phyloP scores from a whole-genome alignment of 495 filamentous ascomycete species.

The Penicillium arizonense region DNA sequence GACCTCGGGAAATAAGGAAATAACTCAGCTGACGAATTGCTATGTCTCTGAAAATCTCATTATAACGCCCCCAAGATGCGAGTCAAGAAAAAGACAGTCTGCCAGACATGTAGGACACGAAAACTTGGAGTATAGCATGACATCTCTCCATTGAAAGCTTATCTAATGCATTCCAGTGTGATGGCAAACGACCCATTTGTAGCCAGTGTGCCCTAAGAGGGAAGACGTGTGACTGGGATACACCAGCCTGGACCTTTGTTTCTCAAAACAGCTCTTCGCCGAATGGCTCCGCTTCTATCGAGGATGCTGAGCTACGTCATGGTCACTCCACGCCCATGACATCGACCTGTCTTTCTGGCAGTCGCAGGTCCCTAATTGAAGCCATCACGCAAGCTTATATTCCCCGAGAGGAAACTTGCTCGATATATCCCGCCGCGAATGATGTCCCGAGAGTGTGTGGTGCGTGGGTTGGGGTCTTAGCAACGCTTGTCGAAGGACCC shows the following conservation, averaged over 20 bases:
- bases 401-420: constrained; percentile 2
- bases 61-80: constrained; percentile 12
- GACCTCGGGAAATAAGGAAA: neutral
- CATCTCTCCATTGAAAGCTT: neutral
- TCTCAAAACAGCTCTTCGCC: neutral
- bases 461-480: constrained; percentile 37
- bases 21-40: too few species aligned
- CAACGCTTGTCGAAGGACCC: constrained; percentile 20
- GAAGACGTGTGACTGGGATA: constrained; percentile 18
- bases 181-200: constrained; percentile 23
- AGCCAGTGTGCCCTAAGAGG: constrained; percentile 21
- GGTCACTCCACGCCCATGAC: neutral
- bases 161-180: constrained; percentile 15
- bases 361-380: neutral
- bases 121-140: constrained; percentile 21
- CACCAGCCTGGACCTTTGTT: constrained; percentile 21
- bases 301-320: neutral
- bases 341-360: neutral
- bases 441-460: constrained; percentile 34
- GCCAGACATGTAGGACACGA: constrained; percentile 22
- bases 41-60: neutral
- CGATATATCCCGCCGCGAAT: neutral
- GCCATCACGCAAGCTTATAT: constrained; percentile 14
- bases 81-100: constrained; percentile 19
- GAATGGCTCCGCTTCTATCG: neutral